Evolutionary conservation across 2,329 filamentous ascomycete species (phyloP).

Genomic region (Beauveria scarabaeidicola): DNA sequence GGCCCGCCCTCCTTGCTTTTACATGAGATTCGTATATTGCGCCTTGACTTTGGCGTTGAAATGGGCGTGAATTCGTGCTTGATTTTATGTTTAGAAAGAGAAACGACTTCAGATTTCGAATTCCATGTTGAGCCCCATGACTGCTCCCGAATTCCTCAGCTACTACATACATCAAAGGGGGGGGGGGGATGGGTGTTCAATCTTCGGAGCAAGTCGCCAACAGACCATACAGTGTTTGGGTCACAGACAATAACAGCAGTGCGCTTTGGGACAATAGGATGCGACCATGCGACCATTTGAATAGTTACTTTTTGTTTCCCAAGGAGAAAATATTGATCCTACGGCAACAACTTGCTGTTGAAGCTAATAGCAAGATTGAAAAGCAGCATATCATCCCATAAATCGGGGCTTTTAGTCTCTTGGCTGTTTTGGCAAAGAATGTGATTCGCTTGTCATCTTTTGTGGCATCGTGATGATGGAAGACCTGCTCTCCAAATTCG

Average conservation of each 20-base stretch:
- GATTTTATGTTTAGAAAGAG: no score
- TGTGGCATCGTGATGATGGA: background rate
- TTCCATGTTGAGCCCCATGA: background rate
- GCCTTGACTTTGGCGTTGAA: background rate
- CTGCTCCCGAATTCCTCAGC: background rate
- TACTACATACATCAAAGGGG: background rate
- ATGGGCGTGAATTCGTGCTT: background rate
- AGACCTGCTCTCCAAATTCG: background rate
- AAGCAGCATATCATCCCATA: background rate
- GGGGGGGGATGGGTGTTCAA: background rate
- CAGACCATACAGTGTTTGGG: background rate
- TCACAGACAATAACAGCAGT: no score
- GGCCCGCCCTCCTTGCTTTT: background rate
- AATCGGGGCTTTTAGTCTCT: background rate
- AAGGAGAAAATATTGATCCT: background rate
- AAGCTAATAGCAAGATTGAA: background rate
- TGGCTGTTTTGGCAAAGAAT: background rate
- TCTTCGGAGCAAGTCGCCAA: background rate
- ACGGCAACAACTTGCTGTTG: background rate
- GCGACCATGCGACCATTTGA: background rate
- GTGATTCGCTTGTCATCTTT: background rate
- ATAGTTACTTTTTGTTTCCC: background rate
- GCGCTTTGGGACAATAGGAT: background rate
- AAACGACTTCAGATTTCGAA: no score
- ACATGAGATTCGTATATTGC: background rate